Base-by-base conservation (phyloP, 768 basidiomycete genomes). In the Kwoniella heveanensis region DNA sequence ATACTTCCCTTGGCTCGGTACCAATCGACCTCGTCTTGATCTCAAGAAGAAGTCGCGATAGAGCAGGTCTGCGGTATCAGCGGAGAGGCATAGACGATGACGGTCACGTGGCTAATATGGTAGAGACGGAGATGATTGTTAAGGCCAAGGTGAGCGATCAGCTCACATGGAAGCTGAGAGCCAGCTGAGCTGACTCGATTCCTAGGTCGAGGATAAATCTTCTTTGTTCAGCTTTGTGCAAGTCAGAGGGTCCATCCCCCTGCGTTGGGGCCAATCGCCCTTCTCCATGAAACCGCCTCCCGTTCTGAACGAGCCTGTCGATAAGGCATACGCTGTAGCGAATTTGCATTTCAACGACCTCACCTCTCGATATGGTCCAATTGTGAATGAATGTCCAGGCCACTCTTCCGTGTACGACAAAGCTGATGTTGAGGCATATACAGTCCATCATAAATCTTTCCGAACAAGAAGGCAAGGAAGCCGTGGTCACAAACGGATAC, bases 1-100 rank as follows among this genome's bases (percentile, higher is more conserved):
- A 51, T 1, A 63, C 61, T 9, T 59, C 62, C 1, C 68, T 73
- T 21, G 72, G 69, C n/a, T 48, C 46, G 19, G 74, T 74, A 0
- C 77, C 82, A 6, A 86, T 92, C 10, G 88, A 91, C 66, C 91
- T 97, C 69, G 83, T 88, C 25, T 83, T 98, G 54, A 85, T 94
- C 32, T 96, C 93, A 1, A 84, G 96, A 44, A 83, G 96, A 13
- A 92, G 91, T 47, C 85, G 88, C 67, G 87, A 97, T 77, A 86
- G 96, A 49, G 92, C 94, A 5, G 96, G 96, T 0, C 82, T 98
- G 69, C 84, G 96, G 48, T 99, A 95, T 80, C 96, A 98, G 79
- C 85, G 96, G 47, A 84, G 96, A 71, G 96, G 96, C 1, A 86
- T 97, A 56, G 94, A 98, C 72, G 91, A 93, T 62, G 88, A 90